Evolutionary conservation across 768 basidiomycete genomes (phyloP).

Genomic region (Russula sp.): DNA sequence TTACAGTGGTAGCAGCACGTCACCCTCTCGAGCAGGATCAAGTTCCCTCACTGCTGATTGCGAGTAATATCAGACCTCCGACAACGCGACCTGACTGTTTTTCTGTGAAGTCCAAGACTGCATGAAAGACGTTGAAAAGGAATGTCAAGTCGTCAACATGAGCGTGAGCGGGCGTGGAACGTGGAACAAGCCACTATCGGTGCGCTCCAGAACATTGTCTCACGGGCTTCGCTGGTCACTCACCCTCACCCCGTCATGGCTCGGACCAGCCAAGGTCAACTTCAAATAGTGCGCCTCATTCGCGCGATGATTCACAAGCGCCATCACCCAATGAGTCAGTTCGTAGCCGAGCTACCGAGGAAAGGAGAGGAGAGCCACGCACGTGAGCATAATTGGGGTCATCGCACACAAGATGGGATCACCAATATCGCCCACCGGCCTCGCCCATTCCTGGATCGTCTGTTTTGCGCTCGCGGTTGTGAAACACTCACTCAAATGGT

Average conservation of each 20-base stretch:
- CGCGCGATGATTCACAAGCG: slow-evolving; percentile 20
- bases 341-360: slow-evolving; percentile 11
- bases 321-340: slow-evolving; percentile 25
- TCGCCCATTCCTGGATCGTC: slow-evolving; percentile 18
- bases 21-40: slow-evolving; percentile 25
- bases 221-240: slow-evolving; percentile 35
- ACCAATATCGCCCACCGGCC: not conserved
- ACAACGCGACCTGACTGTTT: not conserved
- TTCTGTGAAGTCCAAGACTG: slow-evolving; percentile 34
- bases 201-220: slow-evolving; percentile 40
- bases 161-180: slow-evolving; percentile 50
- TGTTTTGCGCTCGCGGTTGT: slow-evolving; percentile 1
- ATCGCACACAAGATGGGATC: slow-evolving; percentile 6
- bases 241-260: slow-evolving; percentile 38
- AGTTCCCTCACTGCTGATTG: slow-evolving; percentile 27
- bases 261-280: slow-evolving; percentile 8
- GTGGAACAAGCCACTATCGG: slow-evolving; percentile 48
- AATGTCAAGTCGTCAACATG: slow-evolving; percentile 38
- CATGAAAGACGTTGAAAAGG: slow-evolving; percentile 35
- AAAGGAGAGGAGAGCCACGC: slow-evolving; percentile 13
- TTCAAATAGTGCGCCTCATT: slow-evolving; percentile 15
- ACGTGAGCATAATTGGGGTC: slow-evolving; percentile 10
- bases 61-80: slow-evolving; percentile 10
- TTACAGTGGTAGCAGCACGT: slow-evolving; percentile 25
- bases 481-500: not conserved